Evolutionary conservation across 176 grass and related monocot genomes (phyloP).

Genomic region (Saccharum spontaneum): DNA sequence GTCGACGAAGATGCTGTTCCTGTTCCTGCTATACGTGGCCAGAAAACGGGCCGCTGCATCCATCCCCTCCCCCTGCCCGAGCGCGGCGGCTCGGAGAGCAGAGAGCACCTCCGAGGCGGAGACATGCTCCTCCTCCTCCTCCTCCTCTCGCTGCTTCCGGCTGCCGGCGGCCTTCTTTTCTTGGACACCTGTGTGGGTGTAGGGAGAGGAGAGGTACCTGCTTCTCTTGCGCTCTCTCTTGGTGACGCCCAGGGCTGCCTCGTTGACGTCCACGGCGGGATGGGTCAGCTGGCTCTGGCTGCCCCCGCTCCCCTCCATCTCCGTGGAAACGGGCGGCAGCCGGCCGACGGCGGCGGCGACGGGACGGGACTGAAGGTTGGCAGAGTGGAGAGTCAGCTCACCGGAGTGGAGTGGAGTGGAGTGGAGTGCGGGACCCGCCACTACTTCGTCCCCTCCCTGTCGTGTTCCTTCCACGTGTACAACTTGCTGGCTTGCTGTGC

Average conservation of each 20-base stretch:
- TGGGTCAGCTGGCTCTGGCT: not conserved
- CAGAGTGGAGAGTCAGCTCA: not conserved
- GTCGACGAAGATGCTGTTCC: not conserved
- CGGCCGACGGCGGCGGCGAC: not conserved
- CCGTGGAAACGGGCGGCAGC: not conserved
- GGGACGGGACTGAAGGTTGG: not conserved
- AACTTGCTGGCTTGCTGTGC: too few species aligned
- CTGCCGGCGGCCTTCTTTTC: not conserved
- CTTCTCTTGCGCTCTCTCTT: constrained; percentile 79
- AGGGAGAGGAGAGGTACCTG: constrained; percentile 83
- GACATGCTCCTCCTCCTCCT: not conserved
- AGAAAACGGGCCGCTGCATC: constrained; percentile 26
- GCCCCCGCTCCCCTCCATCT: not conserved
- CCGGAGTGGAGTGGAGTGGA: not conserved
- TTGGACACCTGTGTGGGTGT: constrained; percentile 3
- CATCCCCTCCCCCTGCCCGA: not conserved
- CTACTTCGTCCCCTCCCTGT: too few species aligned
- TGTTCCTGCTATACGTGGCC: constrained; percentile 1
- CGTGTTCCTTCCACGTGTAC: too few species aligned
- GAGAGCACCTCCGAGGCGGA: constrained; percentile 23
- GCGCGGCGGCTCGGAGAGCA: constrained; percentile 21
- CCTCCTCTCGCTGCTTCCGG: not conserved
- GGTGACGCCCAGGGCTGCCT: not conserved
- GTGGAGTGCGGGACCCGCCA: not conserved
- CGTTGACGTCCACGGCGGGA: not conserved